Evolutionary conservation across 768 basidiomycete species (phyloP).

Genomic region (Panellus pusillus): DNA sequence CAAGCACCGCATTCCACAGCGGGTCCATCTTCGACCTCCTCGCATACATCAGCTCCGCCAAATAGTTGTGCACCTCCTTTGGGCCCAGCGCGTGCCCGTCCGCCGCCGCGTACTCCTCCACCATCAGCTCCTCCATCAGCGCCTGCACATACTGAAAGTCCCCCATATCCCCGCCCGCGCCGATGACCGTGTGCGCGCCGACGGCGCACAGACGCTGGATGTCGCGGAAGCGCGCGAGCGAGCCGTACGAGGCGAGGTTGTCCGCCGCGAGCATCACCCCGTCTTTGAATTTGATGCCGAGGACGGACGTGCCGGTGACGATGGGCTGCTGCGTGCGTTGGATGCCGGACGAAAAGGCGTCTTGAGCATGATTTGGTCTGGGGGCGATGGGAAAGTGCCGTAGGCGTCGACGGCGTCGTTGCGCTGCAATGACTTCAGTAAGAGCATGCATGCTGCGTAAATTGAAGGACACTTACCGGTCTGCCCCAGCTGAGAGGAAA

Average conservation of each 20-base stretch:
- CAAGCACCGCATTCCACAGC: slow-evolving; percentile 91
- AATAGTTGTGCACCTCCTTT: slow-evolving; percentile 88
- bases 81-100: slow-evolving; percentile 88
- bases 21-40: slow-evolving; percentile 89
- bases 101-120: slow-evolving; percentile 75
- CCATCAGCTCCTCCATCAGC: slow-evolving; percentile 72
- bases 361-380: slow-evolving; percentile 49
- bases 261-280: slow-evolving; percentile 99
- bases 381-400: slow-evolving; percentile 75
- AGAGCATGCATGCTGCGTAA: not conserved
- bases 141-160: slow-evolving; percentile 94
- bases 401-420: slow-evolving; percentile 76
- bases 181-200: slow-evolving; percentile 82
- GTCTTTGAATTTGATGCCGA: slow-evolving; percentile 93
- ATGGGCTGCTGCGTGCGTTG: slow-evolving; percentile 94
- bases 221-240: slow-evolving; percentile 95
- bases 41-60: slow-evolving; percentile 87
- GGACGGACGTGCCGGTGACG: slow-evolving; percentile 94
- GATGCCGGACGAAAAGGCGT: slow-evolving; percentile 63
- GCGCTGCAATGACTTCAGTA: slow-evolving; percentile 41
- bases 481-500: slow-evolving; percentile 84
- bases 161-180: slow-evolving; percentile 94
- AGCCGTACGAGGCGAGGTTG: slow-evolving; percentile 96
- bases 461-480: slow-evolving; percentile 47
- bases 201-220: slow-evolving; percentile 85